phyloP scores from a whole-genome alignment of 2,329 filamentous ascomycete genomes.

The Fonsecaea erecta region DNA sequence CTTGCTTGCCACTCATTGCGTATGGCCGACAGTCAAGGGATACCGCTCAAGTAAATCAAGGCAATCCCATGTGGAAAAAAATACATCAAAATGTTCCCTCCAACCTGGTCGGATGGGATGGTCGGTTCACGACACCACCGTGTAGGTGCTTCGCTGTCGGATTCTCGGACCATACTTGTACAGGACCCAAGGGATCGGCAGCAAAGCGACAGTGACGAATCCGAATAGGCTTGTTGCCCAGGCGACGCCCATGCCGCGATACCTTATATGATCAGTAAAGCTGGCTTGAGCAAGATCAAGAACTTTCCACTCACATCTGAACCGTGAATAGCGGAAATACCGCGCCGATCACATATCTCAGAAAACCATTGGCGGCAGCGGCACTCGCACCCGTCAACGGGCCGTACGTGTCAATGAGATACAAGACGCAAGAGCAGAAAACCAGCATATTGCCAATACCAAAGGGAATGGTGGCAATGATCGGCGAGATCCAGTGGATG shows the following conservation, averaged over 20 bases:
- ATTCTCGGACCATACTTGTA: constrained; percentile 48
- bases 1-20: too few relatives aligned
- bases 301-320: constrained; percentile 39
- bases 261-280: constrained; percentile 16
- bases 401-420: constrained; percentile 42
- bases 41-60: too few relatives aligned
- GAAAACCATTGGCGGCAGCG: constrained; percentile 43
- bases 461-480: constrained; percentile 38
- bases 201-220: constrained; percentile 41
- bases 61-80: too few relatives aligned
- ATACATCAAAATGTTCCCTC: too few relatives aligned
- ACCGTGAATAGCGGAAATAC: constrained; percentile 46
- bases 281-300: neutral
- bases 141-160: constrained; percentile 46
- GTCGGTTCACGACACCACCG: neutral
- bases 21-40: too few relatives aligned
- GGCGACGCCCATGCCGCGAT: constrained; percentile 41
- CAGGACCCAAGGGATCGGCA: constrained; percentile 52
- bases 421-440: constrained; percentile 53
- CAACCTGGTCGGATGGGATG: neutral
- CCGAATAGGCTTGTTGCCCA: constrained; percentile 45
- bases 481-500: constrained; percentile 48
- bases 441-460: constrained; percentile 40
- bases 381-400: constrained; percentile 40
- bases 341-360: constrained; percentile 42